Evolutionary conservation across 2,329 filamentous ascomycete genomes (phyloP), one percentile per base, ranked within the genome.

Genomic region (Tolypocladium ovalisporum): DNA sequence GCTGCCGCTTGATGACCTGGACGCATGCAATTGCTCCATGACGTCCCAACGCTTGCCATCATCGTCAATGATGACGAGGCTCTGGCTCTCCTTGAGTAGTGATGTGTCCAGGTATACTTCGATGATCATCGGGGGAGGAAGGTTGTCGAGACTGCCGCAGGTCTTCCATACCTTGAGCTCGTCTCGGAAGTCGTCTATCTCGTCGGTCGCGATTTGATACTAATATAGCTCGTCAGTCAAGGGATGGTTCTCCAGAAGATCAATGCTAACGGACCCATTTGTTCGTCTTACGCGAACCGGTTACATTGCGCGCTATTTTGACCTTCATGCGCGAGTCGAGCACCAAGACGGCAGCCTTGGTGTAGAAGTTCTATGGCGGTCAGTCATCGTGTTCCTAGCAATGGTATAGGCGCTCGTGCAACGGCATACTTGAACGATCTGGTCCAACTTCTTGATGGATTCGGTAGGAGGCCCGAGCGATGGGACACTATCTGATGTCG

Each of bases 191-290:
- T 89, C 85, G 67, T 96, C 90, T 61, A 93, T 93, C 65, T 99
- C 94, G 65, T 96, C 89, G 51, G 96, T 87, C 63, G 96, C 88
- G 64, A 97, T 85, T 76, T 96, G 95, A 74, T 97, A 99, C 94
- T 97, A 67, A 52, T 54, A 36, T 8, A 2, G 47, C 36, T 40
- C 17, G 58, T 65, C 42, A 67, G 66, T 52, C 29, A 49, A 56
- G 36, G 22, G 34, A 3, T 19, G 12, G 27, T 29, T 24, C 27
- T 29, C 44, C 2, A 27, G 17, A n/a, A 27, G 24, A 17, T 49
- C 24, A 32, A 10, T 19, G 27, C 12, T 17, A 19, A 12, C 44
- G 61, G 81, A 93, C 90, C 90, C 90, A 96, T 84, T 89, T 90
- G 69, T 94, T 95, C 54, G 88, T 80, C 71, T 86, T 88, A 61